Base-by-base conservation (phyloP, 345 rosid genomes). In the Citrus unshiu region DNA sequence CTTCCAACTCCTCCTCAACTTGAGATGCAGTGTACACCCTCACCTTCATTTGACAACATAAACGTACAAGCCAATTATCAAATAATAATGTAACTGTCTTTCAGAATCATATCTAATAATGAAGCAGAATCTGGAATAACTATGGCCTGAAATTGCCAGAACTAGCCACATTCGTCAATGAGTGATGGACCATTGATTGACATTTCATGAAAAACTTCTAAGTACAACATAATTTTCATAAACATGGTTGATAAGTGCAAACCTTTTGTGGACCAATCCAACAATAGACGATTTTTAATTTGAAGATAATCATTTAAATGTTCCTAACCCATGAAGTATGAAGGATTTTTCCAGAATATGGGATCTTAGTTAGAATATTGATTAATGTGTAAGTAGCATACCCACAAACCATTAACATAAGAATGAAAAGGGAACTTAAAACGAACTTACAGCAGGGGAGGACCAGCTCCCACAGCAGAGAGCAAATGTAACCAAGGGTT, bases 381-480 rank as follows among this genome's bases (percentile, higher is more conserved):
- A 19, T 32, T 46, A 7, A 27, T 6, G 19, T 1, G 39, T 1
- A 51, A 51, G 30, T 51, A 2, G 18, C 19, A 54, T 71, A 54
- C 0, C 14, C 37, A 6, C 12, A n/a, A 49, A 34, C 35, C 10
- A 75, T 34, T 35, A 77, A 57, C 24, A n/a, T 24, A 32, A 43
- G 39, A 43, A 75, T 75, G 19, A 62, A 30, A 61, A 27, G 8
- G 7, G n/a, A 64, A 21, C 29, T 40, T 19, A 6, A 74, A 62
- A 49, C 0, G 4, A 85, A 88, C 98, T 87, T 92, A 91, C 98
- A 59, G 91, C 90, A 64, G 98, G 99, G 37, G 99, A 96, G 43
- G 99, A 90, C 97, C 94, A 88, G 83, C 99, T 96, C 77, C 99
- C 99, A 35, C 97, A 94, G 51, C 97, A 87, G 51, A 93, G 95